phyloP scores from a whole-genome alignment of 1,284 basidiomycete genomes.

The Austroboletus novae-zelandiae region DNA sequence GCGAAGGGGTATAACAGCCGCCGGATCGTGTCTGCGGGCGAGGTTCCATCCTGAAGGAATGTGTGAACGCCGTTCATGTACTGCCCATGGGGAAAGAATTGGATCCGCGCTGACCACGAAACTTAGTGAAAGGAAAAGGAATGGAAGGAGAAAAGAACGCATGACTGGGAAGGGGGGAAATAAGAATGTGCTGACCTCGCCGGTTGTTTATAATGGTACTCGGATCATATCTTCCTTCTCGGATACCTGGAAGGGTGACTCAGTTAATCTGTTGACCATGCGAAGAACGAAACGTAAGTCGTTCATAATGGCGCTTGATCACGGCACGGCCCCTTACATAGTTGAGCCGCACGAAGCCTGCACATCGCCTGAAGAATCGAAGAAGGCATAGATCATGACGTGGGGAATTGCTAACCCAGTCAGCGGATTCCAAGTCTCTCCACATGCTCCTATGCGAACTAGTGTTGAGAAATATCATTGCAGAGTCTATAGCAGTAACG shows the following conservation, averaged over 20 bases:
- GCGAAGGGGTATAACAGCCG: slow-evolving; percentile 38
- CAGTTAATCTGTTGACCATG: not conserved
- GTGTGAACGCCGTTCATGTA: slow-evolving; percentile 36
- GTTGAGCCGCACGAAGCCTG: too few species aligned
- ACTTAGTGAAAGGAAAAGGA: slow-evolving; percentile 23
- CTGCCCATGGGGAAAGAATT: slow-evolving; percentile 8
- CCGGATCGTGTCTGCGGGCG: slow-evolving; percentile 28
- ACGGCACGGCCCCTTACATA: not conserved
- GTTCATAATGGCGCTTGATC: not conserved
- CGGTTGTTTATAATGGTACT: not conserved
- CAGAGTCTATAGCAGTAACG: not conserved
- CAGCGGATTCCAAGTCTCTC: not conserved
- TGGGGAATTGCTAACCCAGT: not conserved
- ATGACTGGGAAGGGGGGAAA: slow-evolving; percentile 3
- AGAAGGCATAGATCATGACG: too few species aligned
- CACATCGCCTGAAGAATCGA: too few species aligned
- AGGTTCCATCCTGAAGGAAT: slow-evolving; percentile 37
- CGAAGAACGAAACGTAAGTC: not conserved
- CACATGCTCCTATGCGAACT: not conserved
- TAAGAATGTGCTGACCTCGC: not conserved
- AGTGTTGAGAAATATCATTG: not conserved
- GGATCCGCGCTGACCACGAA: slow-evolving; percentile 16
- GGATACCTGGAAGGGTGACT: not conserved
- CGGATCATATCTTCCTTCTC: not conserved
- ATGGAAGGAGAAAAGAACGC: slow-evolving; percentile 23